Evolutionary conservation across 306 rosid species (phyloP).

Genomic region (Medicago arabica): DNA sequence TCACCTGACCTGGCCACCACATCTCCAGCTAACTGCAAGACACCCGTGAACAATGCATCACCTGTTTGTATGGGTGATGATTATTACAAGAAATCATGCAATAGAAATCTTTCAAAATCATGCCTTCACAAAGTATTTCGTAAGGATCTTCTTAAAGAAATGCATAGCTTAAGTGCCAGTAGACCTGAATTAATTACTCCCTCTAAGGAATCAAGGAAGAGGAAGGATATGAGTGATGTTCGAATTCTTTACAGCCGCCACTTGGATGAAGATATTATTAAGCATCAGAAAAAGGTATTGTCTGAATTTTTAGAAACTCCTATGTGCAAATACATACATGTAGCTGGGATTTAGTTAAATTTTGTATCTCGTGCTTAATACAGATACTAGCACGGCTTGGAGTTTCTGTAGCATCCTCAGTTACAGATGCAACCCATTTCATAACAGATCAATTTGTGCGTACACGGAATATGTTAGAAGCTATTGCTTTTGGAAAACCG

Average conservation of each 20-base stretch:
- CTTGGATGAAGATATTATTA: conserved; percentile 73
- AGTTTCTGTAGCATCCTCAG: conserved; percentile 67
- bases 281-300: conserved; percentile 88
- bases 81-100: conserved; percentile 66
- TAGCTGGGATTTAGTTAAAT: conserved; percentile 37
- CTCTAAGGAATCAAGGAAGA: conserved; percentile 76
- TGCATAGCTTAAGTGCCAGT: conserved; percentile 59
- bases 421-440: conserved; percentile 90
- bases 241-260: conserved; percentile 85
- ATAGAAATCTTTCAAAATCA: conserved; percentile 47
- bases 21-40: conserved; percentile 64
- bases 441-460: conserved; percentile 88
- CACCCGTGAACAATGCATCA: conserved; percentile 62
- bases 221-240: conserved; percentile 78
- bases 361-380: conserved; percentile 44
- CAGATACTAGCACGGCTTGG: conserved; percentile 82
- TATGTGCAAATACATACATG: conserved; percentile 5
- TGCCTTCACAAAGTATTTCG: conserved; percentile 57
- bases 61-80: conserved; percentile 89
- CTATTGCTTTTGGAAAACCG: conserved; percentile 87
- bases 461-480: conserved; percentile 91
- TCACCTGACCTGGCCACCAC: conserved; percentile 55
- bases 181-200: conserved; percentile 54
- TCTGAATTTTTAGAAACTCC: conserved; percentile 23
- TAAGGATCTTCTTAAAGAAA: conserved; percentile 73